phyloP scores from a whole-genome alignment of 257 asterid species.

The Penstemon barbatus region DNA sequence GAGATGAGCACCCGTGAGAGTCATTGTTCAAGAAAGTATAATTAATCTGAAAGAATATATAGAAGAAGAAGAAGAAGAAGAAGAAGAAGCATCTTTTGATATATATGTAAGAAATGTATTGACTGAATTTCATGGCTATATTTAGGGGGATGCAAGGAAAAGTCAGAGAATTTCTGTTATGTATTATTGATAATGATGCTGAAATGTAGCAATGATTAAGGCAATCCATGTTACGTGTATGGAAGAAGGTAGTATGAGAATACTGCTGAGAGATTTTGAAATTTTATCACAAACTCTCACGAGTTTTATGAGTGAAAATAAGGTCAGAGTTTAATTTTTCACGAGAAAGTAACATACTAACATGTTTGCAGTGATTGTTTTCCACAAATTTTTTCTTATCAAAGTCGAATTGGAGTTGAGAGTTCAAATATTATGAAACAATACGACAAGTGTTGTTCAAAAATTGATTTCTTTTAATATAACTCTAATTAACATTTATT shows the following conservation, averaged over 20 bases:
- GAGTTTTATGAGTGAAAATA: neutral
- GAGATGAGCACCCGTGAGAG: slow-evolving; percentile 21
- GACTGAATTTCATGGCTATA: neutral
- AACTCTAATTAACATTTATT: too few relatives aligned
- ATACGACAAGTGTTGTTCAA: too few relatives aligned
- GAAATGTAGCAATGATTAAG: neutral
- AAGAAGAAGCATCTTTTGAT: neutral
- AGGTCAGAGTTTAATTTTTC: neutral
- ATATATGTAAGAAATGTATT: neutral
- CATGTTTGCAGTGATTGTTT: too few relatives aligned
- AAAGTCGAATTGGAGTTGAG: too few relatives aligned
- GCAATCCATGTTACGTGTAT: neutral
- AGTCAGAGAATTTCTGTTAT: neutral
- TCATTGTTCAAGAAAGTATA: slow-evolving; percentile 20
- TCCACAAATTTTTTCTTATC: too few relatives aligned
- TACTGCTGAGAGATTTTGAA: neutral
- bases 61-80: neutral
- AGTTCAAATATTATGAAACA: too few relatives aligned
- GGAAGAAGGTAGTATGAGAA: neutral
- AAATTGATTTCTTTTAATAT: too few relatives aligned
- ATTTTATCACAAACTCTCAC: neutral
- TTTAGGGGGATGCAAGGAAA: neutral
- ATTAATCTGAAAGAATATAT: neutral
- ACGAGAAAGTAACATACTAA: neutral
- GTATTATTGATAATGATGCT: neutral